phyloP scores from a whole-genome alignment of 306 rosid species.

The Vicia faba region DNA sequence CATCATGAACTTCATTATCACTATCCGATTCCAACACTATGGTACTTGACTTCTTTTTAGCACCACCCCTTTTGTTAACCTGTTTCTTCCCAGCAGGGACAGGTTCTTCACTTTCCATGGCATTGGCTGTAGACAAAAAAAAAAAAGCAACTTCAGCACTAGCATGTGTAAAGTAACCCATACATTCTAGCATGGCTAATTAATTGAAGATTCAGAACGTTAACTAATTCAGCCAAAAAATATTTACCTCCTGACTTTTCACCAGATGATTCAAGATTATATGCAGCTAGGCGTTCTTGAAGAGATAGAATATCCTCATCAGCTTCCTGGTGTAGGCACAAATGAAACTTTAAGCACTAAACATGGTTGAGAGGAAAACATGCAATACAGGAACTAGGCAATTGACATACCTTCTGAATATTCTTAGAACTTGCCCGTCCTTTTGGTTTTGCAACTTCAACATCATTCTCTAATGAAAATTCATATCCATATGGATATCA shows the following conservation, averaged over 20 bases:
- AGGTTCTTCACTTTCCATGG: constrained; percentile 61
- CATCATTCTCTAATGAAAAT: constrained; percentile 51
- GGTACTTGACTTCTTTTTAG: constrained; percentile 49
- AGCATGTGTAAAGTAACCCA: background rate
- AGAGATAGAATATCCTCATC: constrained; percentile 67
- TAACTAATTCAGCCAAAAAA: background rate
- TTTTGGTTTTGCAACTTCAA: constrained; percentile 30
- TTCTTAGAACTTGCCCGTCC: constrained; percentile 59
- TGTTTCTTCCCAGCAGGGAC: constrained; percentile 57
- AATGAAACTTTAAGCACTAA: constrained; percentile 6
- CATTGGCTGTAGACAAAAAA: constrained; percentile 34
- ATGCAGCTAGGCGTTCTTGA: constrained; percentile 93
- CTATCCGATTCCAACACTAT: constrained; percentile 46
- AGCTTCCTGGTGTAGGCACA: constrained; percentile 46
- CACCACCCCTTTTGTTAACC: constrained; percentile 50
- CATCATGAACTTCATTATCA: constrained; percentile 36
- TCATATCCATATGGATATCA: background rate
- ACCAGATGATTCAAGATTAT: constrained; percentile 71
- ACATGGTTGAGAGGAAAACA: background rate
- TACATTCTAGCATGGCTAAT: background rate
- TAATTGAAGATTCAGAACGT: constrained; percentile 3
- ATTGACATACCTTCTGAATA: constrained; percentile 53
- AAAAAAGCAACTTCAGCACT: background rate
- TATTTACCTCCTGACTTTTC: constrained; percentile 60
- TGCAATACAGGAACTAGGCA: background rate